phyloP scores from a whole-genome alignment of 306 rosid species.

The Mimosa pudica region DNA sequence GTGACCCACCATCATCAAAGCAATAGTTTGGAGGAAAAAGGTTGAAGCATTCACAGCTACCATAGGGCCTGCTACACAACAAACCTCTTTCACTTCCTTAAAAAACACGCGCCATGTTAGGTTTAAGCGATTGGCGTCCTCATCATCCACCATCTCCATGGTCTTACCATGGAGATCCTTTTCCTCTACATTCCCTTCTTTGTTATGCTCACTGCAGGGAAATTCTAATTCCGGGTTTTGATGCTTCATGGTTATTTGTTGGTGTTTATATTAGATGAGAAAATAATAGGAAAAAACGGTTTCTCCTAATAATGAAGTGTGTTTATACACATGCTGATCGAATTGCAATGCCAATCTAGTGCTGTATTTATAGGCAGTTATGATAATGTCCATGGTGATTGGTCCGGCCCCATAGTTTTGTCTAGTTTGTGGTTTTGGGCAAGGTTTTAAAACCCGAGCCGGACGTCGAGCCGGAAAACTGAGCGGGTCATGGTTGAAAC shows the following conservation, averaged over 20 bases:
- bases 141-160: not conserved
- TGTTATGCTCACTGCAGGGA: not conserved
- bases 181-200: conserved; percentile 32
- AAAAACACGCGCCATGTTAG: not conserved
- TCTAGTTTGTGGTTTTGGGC: not conserved
- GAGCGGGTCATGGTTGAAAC: too few species aligned
- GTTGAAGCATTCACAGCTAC: not conserved
- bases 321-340: not conserved
- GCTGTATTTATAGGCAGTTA: not conserved
- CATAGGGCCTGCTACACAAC: not conserved
- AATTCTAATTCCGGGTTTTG: not conserved
- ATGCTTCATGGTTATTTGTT: not conserved
- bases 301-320: not conserved
- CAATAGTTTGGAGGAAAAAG: conserved; percentile 40
- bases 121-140: not conserved
- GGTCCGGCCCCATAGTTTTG: not conserved
- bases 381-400: not conserved
- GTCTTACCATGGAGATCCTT: conserved; percentile 31
- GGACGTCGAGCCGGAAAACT: too few species aligned
- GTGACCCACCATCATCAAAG: conserved; percentile 66
- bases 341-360: not conserved
- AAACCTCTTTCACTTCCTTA: not conserved
- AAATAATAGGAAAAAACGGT: not conserved
- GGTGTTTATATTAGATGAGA: not conserved
- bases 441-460: too few species aligned